Evolutionary conservation across 169 alveolate genomes (phyloP).

Genomic region (Babesia bovis): DNA sequence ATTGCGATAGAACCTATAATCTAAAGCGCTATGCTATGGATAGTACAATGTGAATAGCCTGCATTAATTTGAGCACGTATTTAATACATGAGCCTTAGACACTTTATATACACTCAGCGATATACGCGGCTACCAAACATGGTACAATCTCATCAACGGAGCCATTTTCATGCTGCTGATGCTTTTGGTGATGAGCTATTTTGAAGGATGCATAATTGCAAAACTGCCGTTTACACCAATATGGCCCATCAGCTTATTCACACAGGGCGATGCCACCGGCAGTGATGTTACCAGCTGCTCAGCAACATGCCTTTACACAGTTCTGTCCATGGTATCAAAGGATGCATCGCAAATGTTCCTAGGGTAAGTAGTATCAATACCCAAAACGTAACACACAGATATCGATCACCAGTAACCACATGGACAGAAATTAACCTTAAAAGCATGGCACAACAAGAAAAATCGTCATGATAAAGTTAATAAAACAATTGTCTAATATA

Average conservation of each 20-base stretch:
- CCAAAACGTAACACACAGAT: constrained; percentile 4
- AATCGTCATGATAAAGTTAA: no score
- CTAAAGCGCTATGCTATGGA: no score
- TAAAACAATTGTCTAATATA: no score
- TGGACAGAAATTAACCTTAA: constrained; percentile 42
- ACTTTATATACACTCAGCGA: no score
- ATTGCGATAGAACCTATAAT: no score
- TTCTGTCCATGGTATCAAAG: constrained; percentile 71
- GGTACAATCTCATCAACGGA: constrained; percentile 69
- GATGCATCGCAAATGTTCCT: constrained; percentile 64
- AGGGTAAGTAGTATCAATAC: constrained; percentile 58
- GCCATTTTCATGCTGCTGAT: constrained; percentile 76
- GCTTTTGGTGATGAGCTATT: constrained; percentile 78
- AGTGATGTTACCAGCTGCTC: constrained; percentile 71
- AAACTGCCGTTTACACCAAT: constrained; percentile 79
- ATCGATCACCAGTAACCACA: constrained; percentile 51
- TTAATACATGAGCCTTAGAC: no score
- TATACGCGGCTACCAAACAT: constrained; percentile 9
- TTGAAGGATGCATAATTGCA: constrained; percentile 77
- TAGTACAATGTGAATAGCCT: no score
- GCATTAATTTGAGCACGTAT: no score
- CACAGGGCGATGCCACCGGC: constrained; percentile 70
- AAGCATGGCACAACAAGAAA: background rate
- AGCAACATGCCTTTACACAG: constrained; percentile 77
- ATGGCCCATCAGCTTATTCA: constrained; percentile 65